Evolutionary conservation across 2,329 filamentous ascomycete genomes (phyloP).

Genomic region (Fusarium hostae): DNA sequence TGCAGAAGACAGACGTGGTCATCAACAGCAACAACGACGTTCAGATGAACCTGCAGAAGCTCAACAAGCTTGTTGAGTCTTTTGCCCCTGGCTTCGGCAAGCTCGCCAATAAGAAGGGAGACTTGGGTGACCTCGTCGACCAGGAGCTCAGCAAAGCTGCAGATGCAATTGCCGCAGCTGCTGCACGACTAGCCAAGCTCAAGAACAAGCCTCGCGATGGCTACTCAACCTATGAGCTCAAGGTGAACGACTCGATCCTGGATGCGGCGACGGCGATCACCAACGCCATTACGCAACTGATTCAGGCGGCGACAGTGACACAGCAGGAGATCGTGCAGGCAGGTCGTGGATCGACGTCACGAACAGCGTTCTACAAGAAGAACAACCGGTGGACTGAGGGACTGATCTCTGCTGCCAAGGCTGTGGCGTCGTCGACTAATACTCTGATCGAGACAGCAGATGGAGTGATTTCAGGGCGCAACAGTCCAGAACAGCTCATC

Average conservation of each 20-base stretch:
- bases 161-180: slow-evolving; percentile 92
- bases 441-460: slow-evolving; percentile 98
- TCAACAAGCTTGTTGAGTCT: slow-evolving; percentile 91
- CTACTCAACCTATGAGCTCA: slow-evolving; percentile 95
- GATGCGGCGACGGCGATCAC: slow-evolving; percentile 94
- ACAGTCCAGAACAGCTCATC: slow-evolving; percentile 96
- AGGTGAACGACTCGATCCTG: slow-evolving; percentile 94
- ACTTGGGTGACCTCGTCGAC: slow-evolving; percentile 93
- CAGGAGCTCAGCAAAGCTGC: slow-evolving; percentile 92
- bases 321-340: slow-evolving; percentile 97
- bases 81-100: slow-evolving; percentile 91
- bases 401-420: slow-evolving; percentile 95
- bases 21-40: slow-evolving; percentile 98
- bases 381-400: slow-evolving; percentile 99
- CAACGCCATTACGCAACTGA: slow-evolving; percentile 90
- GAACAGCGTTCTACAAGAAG: slow-evolving; percentile 99
- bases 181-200: slow-evolving; percentile 87
- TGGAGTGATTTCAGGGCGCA: slow-evolving; percentile 89
- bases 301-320: slow-evolving; percentile 91
- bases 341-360: slow-evolving; percentile 85
- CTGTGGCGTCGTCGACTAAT: slow-evolving; percentile 92
- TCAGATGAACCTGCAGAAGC: slow-evolving; percentile 89
- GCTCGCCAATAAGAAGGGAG: slow-evolving; percentile 80
- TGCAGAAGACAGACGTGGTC: slow-evolving; percentile 96
- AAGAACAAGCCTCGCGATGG: slow-evolving; percentile 96